phyloP scores from a whole-genome alignment of 2,329 filamentous ascomycete genomes.

The Cladosporium sp. region DNA sequence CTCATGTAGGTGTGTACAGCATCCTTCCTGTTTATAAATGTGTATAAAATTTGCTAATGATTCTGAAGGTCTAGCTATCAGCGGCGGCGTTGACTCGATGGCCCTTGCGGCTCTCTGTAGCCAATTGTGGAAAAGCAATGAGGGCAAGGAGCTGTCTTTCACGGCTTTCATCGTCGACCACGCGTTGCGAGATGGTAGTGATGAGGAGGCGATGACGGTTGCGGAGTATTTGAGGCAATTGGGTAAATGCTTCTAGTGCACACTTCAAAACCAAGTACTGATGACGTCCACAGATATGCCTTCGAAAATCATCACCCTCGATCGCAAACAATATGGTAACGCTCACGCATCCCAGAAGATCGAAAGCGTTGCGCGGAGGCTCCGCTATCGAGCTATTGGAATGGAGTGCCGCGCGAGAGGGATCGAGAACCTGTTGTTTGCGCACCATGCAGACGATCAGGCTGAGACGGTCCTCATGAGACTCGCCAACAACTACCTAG shows the following conservation, averaged over 20 bases:
- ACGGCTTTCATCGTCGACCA: constrained; percentile 61
- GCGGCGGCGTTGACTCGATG: constrained; percentile 97
- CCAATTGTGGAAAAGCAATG: neutral
- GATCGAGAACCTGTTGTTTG: constrained; percentile 65
- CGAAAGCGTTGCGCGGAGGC: constrained; percentile 69
- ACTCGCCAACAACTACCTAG: constrained; percentile 61
- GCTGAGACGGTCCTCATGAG: constrained; percentile 86
- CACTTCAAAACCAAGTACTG: neutral
- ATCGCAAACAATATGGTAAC: constrained; percentile 35
- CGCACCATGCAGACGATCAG: constrained; percentile 86
- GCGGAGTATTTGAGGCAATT: constrained; percentile 27
- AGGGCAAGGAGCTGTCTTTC: constrained; percentile 26
- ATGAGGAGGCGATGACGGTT: constrained; percentile 52
- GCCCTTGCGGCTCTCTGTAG: constrained; percentile 72
- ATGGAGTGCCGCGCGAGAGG: constrained; percentile 49
- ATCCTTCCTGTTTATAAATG: neutral
- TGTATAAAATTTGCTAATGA: neutral
- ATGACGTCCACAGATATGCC: neutral
- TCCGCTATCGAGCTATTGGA: constrained; percentile 71
- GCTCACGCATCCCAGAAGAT: constrained; percentile 57
- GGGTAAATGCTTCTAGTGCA: constrained; percentile 12
- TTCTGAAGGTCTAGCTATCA: constrained; percentile 64
- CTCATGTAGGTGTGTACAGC: neutral
- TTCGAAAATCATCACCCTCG: constrained; percentile 30
- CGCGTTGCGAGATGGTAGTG: constrained; percentile 52